These are phyloP conservation scores for Mentha longifolia DNA, from an alignment of 257 asterid genomes.

Conservation along the genomic window DNA sequence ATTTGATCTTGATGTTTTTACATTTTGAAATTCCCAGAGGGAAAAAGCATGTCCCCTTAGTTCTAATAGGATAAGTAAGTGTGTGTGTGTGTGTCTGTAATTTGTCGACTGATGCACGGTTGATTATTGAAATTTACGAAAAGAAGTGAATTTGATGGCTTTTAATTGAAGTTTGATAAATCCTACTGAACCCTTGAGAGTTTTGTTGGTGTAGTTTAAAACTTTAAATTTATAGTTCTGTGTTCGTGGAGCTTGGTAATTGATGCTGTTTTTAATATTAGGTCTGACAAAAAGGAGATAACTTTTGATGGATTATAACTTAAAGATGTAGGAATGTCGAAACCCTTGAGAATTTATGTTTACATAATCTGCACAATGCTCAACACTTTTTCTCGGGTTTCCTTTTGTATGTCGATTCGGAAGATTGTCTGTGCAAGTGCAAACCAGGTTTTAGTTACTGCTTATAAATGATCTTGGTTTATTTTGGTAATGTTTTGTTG, in stretches of 20 bases:
- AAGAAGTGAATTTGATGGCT: constrained; percentile 10
- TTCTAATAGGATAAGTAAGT: too few species aligned
- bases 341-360: not conserved
- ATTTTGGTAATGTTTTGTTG: constrained; percentile 10
- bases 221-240: not conserved
- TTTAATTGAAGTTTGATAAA: constrained; percentile 13
- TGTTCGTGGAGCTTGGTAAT: constrained; percentile 3
- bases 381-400: constrained; percentile 13
- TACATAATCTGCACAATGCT: not conserved
- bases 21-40: not conserved
- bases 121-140: constrained; percentile 7
- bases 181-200: constrained; percentile 19
- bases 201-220: constrained; percentile 6
- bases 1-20: not conserved
- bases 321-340: not conserved
- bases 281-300: constrained; percentile 1
- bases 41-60: not conserved
- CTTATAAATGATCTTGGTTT: not conserved
- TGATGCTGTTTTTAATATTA: constrained; percentile 22
- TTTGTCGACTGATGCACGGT: constrained; percentile 27
- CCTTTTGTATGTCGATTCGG: not conserved
- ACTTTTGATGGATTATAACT: constrained; percentile 14
- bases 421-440: not conserved
- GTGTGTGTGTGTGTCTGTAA: not conserved
- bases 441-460: constrained; percentile 1